These are phyloP conservation scores for Albophoma yamanashiensis DNA, from an alignment of 2,329 filamentous ascomycete species.

Conservation along the genomic window DNA sequence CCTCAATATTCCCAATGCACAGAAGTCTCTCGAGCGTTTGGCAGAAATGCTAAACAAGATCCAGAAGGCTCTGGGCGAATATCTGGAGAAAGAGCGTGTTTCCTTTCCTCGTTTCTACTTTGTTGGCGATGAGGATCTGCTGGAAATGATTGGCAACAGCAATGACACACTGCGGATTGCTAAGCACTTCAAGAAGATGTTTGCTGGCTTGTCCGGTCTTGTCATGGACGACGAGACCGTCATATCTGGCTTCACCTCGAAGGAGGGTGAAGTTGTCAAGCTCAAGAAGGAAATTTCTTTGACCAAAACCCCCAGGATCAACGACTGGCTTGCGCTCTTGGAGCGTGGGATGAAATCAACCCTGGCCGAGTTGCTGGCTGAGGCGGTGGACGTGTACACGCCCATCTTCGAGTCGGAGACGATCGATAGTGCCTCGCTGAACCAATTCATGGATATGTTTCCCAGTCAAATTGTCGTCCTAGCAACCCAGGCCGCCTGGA, in stretches of 20 bases:
- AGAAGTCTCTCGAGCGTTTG: constrained; percentile 89
- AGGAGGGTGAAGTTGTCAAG: constrained; percentile 81
- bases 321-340: constrained; percentile 93
- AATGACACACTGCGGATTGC: constrained; percentile 93
- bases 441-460: constrained; percentile 70
- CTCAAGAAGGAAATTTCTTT: constrained; percentile 88
- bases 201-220: constrained; percentile 85
- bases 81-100: constrained; percentile 92
- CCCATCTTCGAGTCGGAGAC: constrained; percentile 62
- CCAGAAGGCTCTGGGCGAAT: constrained; percentile 96
- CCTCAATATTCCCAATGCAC: constrained; percentile 87
- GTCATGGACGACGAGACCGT: constrained; percentile 83
- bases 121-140: constrained; percentile 92
- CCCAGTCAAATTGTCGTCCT: constrained; percentile 94
- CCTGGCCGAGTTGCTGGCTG: constrained; percentile 78
- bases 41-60: constrained; percentile 99
- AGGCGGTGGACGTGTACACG: constrained; percentile 75
- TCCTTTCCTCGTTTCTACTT: constrained; percentile 99
- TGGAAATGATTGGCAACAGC: constrained; percentile 99
- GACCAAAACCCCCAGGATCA: constrained; percentile 90
- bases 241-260: constrained; percentile 88
- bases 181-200: constrained; percentile 99
- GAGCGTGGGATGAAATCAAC: constrained; percentile 92
- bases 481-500: constrained; percentile 90
- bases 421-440: constrained; percentile 61